These are phyloP conservation scores for Meyerozyma guilliermondii DNA, from an alignment of 1,139 yeast species.

Conservation along the genomic window DNA sequence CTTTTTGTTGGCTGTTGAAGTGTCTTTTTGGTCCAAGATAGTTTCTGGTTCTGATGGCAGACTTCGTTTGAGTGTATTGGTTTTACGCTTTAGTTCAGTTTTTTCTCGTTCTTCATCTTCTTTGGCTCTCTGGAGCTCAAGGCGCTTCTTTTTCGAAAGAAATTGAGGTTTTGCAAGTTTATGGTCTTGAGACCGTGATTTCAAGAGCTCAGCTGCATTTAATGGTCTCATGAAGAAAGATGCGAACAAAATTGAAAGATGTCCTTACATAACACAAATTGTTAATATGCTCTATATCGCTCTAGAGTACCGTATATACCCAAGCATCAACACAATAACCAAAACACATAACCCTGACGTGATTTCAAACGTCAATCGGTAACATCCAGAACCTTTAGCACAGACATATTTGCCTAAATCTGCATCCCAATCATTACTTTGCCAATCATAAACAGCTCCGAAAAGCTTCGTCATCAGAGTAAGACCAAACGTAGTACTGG, in stretches of 20 bases:
- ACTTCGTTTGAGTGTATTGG: conserved; percentile 4
- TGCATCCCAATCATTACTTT: conserved; percentile 23
- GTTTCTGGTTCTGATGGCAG: conserved; percentile 4
- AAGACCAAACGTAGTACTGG: conserved; percentile 43
- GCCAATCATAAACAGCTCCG: conserved; percentile 34
- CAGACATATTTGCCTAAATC: conserved; percentile 23
- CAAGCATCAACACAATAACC: conserved; percentile 18
- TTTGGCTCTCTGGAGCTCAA: conserved; percentile 21
- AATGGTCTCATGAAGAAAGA: conserved; percentile 1
- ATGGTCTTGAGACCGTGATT: conserved; percentile 3
- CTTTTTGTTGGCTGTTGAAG: conserved; percentile 6
- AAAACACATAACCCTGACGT: conserved; percentile 26
- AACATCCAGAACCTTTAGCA: conserved; percentile 34
- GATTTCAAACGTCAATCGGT: conserved; percentile 30
- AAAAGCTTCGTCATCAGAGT: conserved; percentile 35
- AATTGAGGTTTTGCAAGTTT: conserved; percentile 33
- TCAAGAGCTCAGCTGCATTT: not conserved
- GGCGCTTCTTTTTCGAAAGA: conserved; percentile 45
- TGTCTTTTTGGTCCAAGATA: conserved; percentile 4
- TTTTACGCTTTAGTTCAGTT: conserved; percentile 2
- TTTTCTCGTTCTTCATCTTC: conserved; percentile 14
- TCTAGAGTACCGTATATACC: conserved; percentile 14
- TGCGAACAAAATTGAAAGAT: not conserved
- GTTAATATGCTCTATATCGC: not conserved
- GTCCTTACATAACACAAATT: not conserved